Conservation (phyloP, 2,329 filamentous ascomycete genomes). For the Juglanconis oblonga region DNA sequence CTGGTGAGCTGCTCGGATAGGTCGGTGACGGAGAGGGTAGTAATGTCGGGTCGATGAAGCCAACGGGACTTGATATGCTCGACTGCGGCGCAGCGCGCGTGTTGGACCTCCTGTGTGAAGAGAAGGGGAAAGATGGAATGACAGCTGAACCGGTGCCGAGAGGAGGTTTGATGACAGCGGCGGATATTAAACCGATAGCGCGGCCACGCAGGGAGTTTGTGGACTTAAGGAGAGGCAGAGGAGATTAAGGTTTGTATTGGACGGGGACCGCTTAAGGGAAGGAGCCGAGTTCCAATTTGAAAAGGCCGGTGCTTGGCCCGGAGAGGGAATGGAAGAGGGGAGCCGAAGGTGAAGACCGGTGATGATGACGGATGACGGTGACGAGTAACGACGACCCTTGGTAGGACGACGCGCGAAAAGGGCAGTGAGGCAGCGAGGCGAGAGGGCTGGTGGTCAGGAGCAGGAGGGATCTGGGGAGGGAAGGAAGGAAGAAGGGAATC, state of each 20-base stretch:
- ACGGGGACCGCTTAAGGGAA: conserved; percentile 4
- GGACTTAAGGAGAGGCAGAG: conserved; percentile 18
- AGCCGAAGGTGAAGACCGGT: background rate
- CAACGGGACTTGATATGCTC: too few relatives aligned
- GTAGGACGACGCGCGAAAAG: too few relatives aligned
- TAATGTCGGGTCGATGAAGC: background rate
- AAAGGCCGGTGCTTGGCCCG: conserved; percentile 1
- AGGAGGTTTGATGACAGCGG: conserved; percentile 16
- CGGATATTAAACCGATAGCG: conserved; percentile 17
- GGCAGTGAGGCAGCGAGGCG: too few relatives aligned
- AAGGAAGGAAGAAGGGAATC: too few relatives aligned
- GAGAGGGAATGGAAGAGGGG: background rate
- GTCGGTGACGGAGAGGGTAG: background rate
- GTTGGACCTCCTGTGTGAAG: background rate
- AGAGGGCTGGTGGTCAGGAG: too few relatives aligned
- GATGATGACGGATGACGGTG: background rate
- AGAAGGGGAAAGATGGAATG: background rate
- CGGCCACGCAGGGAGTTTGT: conserved; percentile 1
- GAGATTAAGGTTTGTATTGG: conserved; percentile 20
- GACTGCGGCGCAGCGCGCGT: too few relatives aligned
- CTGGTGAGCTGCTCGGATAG: background rate
- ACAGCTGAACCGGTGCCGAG: background rate
- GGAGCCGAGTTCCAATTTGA: conserved; percentile 1
- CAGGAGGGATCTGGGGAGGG: too few relatives aligned
- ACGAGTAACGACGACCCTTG: too few relatives aligned